These are phyloP conservation scores for Mucor velutinosus DNA, from an alignment of 371 early-diverging fungal genomes.

Conservation along the genomic window DNA sequence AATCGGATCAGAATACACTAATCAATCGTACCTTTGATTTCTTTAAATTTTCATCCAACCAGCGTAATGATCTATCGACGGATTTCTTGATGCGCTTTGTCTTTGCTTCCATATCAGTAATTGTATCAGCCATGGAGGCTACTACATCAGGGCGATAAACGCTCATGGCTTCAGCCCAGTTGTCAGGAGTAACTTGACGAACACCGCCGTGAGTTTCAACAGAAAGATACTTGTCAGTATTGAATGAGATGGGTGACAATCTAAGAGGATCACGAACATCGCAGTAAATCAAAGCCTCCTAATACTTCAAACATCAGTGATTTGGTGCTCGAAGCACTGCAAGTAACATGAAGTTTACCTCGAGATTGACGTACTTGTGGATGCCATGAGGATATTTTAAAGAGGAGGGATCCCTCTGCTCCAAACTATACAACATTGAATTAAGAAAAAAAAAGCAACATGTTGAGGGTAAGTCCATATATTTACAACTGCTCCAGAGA, in stretches of 20 bases:
- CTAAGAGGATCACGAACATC: conserved; percentile 70
- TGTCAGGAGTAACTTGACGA: conserved; percentile 55
- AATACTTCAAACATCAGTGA: background rate
- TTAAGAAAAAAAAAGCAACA: background rate
- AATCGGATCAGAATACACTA: background rate
- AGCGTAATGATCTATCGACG: conserved; percentile 67
- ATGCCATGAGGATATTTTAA: conserved; percentile 58
- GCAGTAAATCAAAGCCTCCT: conserved; percentile 57
- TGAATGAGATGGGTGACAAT: conserved; percentile 46
- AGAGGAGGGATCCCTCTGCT: conserved; percentile 48
- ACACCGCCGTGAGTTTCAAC: conserved; percentile 72
- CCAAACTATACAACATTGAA: conserved; percentile 28
- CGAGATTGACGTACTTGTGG: conserved; percentile 58
- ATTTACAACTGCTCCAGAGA: conserved; percentile 66
- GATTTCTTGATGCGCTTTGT: conserved; percentile 67
- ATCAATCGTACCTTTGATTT: conserved; percentile 22
- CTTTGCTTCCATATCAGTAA: conserved; percentile 51
- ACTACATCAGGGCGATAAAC: conserved; percentile 59
- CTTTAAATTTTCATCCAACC: conserved; percentile 49
- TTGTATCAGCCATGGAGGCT: conserved; percentile 47
- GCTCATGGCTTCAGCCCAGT: conserved; percentile 52
- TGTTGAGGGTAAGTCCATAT: background rate
- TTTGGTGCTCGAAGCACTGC: background rate
- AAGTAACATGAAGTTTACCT: conserved; percentile 23
- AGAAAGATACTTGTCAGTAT: conserved; percentile 67